Base-by-base conservation (phyloP, 768 basidiomycete species). In the Pilatotrama ljubarskyi region DNA sequence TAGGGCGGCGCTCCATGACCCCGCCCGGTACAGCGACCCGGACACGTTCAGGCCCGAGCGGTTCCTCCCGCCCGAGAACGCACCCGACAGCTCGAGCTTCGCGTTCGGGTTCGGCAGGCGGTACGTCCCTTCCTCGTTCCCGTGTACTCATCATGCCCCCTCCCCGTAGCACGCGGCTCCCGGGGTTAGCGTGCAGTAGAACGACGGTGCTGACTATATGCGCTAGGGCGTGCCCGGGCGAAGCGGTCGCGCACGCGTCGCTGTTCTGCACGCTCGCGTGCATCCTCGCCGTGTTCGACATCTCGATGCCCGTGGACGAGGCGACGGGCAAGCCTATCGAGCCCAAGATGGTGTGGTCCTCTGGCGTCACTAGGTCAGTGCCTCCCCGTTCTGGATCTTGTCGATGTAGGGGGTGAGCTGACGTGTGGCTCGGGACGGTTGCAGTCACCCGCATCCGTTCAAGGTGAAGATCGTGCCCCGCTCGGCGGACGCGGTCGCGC, bases 21-120 rank as follows among this genome's bases (percentile, higher is more conserved):
- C 37, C 10, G 47, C 61, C 13, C 35, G 63, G 13, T 73, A 70
- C 49, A 67, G 66, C 0, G 70, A 73, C 8, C 71, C 74, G 17
- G 51, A 66, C 1, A 43, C 17, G 2, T 75, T 75, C 62, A 59
- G 62, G 14, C 74, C 50, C 36, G 50, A 51, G 22, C 50, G 50
- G 7, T 51, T 51, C 50, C 50, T 51, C 37, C 11, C 50, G 20
- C 50, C 50, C 8, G 50, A 51, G 50, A 51, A 38, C 37, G 50
- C 37, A 10, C 50, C 36, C 22, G 50, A 51, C 37, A 38, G 37
- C 22, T 24, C 37, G n/a, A 20, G 29, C 50, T 41, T 53, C 42
- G 24, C 46, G 9, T 64, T 64, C 48, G 63, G 63, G 5, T 64
- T 61, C 26, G 63, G 59, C 13, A 35, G 55, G 14, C 24, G 62